Evolutionary conservation across 495 filamentous ascomycete species (phyloP).

Genomic region (Trichoderma virens): DNA sequence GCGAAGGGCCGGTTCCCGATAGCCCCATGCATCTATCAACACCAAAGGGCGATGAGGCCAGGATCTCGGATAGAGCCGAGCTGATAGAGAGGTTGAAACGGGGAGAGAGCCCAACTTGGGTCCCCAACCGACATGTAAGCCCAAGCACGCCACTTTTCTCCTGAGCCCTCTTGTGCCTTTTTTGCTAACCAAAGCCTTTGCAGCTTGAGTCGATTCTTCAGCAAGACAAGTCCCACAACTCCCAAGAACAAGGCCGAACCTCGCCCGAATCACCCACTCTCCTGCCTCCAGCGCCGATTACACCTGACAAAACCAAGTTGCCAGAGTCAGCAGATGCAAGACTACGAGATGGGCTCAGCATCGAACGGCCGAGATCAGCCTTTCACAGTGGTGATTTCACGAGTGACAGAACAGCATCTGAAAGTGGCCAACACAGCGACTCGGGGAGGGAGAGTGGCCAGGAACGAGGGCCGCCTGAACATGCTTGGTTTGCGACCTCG

Average conservation of each 20-base stretch:
- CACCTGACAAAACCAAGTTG: slow-evolving; percentile 32
- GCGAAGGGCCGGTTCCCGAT: slow-evolving; percentile 46
- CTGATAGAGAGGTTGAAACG: slow-evolving; percentile 81
- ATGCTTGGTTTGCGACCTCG: slow-evolving; percentile 35
- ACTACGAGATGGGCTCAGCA: slow-evolving; percentile 45
- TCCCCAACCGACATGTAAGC: slow-evolving; percentile 57
- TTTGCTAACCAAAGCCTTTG: slow-evolving; percentile 7
- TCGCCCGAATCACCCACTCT: slow-evolving; percentile 27
- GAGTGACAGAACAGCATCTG: slow-evolving; percentile 30
- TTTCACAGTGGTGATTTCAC: slow-evolving; percentile 87
- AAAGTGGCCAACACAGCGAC: background rate
- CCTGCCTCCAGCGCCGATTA: slow-evolving; percentile 33
- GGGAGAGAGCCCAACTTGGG: slow-evolving; percentile 70
- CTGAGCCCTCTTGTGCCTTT: background rate
- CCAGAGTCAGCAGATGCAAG: slow-evolving; percentile 16
- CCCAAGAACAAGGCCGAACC: slow-evolving; percentile 28
- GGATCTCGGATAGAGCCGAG: slow-evolving; percentile 56
- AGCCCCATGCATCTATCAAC: slow-evolving; percentile 27
- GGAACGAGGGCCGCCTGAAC: slow-evolving; percentile 9
- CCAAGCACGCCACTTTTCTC: background rate
- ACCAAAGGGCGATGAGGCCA: slow-evolving; percentile 15
- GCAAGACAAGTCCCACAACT: slow-evolving; percentile 19
- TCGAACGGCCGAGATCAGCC: slow-evolving; percentile 78
- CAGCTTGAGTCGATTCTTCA: slow-evolving; percentile 35
- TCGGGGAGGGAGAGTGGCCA: background rate